A percentile compares a stretch with the other conserved stretches of the same genome.
phyloP scores from a whole-genome alignment of 768 basidiomycete genomes.

The Xerocomus brunneocitrinus region DNA sequence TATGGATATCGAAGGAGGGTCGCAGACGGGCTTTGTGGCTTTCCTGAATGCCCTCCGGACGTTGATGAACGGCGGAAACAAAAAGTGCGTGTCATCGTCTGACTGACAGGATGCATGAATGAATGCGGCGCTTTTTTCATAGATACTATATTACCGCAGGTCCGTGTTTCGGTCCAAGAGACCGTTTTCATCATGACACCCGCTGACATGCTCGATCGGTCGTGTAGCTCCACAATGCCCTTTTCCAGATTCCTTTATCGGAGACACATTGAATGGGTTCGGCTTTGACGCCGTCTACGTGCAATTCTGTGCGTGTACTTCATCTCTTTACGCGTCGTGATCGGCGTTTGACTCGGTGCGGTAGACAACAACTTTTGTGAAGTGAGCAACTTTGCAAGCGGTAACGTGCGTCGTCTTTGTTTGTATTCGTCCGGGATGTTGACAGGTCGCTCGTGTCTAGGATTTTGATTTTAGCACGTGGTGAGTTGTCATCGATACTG shows the following conservation, averaged over 20 bases:
- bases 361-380: constrained; percentile 46
- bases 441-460: constrained; percentile 27
- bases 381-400: constrained; percentile 39
- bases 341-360: not conserved
- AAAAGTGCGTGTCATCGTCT: constrained; percentile 18
- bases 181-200: not conserved
- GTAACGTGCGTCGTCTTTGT: constrained; percentile 26
- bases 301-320: constrained; percentile 37
- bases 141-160: constrained; percentile 46
- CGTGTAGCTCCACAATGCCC: constrained; percentile 39
- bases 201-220: not conserved
- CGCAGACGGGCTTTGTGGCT: constrained; percentile 24
- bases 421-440: not conserved
- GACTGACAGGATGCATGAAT: not conserved
- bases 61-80: constrained; percentile 27
- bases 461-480: constrained; percentile 42
- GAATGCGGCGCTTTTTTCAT: not conserved
- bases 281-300: constrained; percentile 49
- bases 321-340: not conserved
- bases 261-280: constrained; percentile 38
- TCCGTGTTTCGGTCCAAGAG: constrained; percentile 4
- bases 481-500: constrained; percentile 16
- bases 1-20: constrained; percentile 47
- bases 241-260: constrained; percentile 44
- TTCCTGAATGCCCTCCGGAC: constrained; percentile 27